phyloP scores from a whole-genome alignment of 768 basidiomycete genomes.

The Macrolepiota albuminosa region DNA sequence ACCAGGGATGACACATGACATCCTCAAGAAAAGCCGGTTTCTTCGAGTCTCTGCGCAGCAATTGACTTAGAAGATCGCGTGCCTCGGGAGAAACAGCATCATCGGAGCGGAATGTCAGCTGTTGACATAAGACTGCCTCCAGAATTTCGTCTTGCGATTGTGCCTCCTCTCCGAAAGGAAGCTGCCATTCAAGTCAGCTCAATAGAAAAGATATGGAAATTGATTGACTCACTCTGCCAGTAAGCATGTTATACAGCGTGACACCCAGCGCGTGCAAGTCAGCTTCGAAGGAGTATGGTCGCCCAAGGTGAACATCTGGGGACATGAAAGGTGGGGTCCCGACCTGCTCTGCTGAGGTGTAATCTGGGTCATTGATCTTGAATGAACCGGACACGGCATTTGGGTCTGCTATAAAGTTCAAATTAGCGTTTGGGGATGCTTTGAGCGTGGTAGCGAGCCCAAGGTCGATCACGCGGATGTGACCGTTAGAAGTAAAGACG shows the following conservation, averaged over 20 bases:
- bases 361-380: not conserved
- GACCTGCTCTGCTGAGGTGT: conserved; percentile 1
- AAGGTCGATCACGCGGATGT: conserved; percentile 11
- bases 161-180: conserved; percentile 8
- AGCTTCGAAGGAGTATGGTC: conserved; percentile 5
- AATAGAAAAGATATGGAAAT: not conserved
- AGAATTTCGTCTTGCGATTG: not conserved
- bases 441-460: conserved; percentile 4
- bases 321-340: conserved; percentile 12
- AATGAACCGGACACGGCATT: conserved; percentile 1
- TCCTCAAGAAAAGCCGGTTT: not conserved
- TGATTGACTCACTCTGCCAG: not conserved
- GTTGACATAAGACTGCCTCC: not conserved
- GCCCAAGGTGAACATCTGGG: not conserved
- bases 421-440: not conserved
- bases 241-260: conserved; percentile 8
- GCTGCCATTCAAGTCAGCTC: not conserved
- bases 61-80: not conserved
- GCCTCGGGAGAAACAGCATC: conserved; percentile 4
- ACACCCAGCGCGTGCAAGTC: conserved; percentile 12
- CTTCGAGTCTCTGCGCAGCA: not conserved
- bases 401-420: not conserved
- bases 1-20: conserved; percentile 8
- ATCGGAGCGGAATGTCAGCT: not conserved
- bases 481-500: conserved; percentile 3